Conservation (phyloP, 2,329 filamentous ascomycete genomes). For the Claviceps maximensis region DNA sequence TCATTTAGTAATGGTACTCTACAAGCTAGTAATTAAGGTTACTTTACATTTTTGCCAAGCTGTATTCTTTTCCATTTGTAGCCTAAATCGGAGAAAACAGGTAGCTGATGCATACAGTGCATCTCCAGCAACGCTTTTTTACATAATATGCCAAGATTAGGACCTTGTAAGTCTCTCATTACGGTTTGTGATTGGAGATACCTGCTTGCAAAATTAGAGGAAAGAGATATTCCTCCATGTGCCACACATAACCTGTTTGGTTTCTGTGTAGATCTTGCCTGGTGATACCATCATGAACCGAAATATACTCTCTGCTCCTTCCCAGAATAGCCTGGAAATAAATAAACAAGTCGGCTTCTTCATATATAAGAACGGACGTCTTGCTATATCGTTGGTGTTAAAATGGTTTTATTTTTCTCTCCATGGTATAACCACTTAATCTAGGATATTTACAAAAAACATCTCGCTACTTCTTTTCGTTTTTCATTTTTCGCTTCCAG, state of each 20-base stretch:
- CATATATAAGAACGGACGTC: background rate
- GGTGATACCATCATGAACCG: background rate
- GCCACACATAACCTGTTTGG: background rate
- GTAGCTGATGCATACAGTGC: background rate
- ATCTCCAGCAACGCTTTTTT: background rate
- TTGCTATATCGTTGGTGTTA: no score
- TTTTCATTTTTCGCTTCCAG: no score
- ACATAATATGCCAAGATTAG: background rate
- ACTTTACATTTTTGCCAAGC: background rate
- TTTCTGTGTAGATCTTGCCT: background rate
- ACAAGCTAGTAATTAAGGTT: conserved; percentile 1
- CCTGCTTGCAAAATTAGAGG: no score
- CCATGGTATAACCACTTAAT: no score
- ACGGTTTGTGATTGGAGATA: background rate
- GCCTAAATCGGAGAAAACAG: background rate
- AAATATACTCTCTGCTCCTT: background rate
- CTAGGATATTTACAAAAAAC: background rate
- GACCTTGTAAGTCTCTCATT: background rate
- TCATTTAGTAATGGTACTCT: background rate
- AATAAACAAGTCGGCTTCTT: no score
- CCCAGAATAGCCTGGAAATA: no score
- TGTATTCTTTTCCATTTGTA: background rate
- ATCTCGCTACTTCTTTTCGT: background rate
- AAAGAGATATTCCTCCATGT: background rate
- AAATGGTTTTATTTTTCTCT: background rate